Evolutionary conservation across 352 stramenopile species (phyloP).

Genomic region (Pelagophyceae sp.): DNA sequence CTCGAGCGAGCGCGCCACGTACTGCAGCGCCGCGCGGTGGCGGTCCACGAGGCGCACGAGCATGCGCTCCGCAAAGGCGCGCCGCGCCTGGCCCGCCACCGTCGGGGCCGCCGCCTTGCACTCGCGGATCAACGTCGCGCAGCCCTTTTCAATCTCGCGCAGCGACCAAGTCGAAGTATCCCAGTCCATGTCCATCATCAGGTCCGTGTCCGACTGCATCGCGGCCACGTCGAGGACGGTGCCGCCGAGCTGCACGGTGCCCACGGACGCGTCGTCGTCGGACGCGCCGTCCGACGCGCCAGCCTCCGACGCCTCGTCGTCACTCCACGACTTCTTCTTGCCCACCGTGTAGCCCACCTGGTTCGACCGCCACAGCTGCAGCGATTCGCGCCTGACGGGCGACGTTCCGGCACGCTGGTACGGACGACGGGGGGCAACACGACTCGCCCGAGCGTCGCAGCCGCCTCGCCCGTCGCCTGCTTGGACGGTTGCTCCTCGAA

Average conservation of each 20-base stretch:
- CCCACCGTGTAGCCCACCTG: background rate
- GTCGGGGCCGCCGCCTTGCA: background rate
- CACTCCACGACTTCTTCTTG: background rate
- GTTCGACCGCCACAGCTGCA: background rate
- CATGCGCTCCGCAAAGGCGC: slow-evolving; percentile 8
- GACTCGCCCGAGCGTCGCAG: too few species aligned
- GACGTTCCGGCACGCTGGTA: too few species aligned
- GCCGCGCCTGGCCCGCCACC: slow-evolving; percentile 8
- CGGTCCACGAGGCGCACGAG: slow-evolving; percentile 14
- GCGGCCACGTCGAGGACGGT: background rate
- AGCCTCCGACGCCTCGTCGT: background rate
- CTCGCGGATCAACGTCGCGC: slow-evolving; percentile 11
- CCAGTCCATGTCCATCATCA: slow-evolving; percentile 27
- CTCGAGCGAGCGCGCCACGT: slow-evolving; percentile 18
- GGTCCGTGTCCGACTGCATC: background rate
- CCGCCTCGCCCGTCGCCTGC: background rate
- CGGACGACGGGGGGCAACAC: too few species aligned
- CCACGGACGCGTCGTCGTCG: background rate
- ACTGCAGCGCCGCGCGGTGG: slow-evolving; percentile 20
- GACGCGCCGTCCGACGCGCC: background rate
- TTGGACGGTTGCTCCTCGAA: background rate
- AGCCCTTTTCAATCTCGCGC: slow-evolving; percentile 25
- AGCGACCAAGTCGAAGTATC: slow-evolving; percentile 22
- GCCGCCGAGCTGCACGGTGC: too few species aligned
- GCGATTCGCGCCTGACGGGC: background rate